These are phyloP conservation scores for Caryopteris hybrid DNA, from an alignment of 305 asterid species.

Conservation along the genomic window DNA sequence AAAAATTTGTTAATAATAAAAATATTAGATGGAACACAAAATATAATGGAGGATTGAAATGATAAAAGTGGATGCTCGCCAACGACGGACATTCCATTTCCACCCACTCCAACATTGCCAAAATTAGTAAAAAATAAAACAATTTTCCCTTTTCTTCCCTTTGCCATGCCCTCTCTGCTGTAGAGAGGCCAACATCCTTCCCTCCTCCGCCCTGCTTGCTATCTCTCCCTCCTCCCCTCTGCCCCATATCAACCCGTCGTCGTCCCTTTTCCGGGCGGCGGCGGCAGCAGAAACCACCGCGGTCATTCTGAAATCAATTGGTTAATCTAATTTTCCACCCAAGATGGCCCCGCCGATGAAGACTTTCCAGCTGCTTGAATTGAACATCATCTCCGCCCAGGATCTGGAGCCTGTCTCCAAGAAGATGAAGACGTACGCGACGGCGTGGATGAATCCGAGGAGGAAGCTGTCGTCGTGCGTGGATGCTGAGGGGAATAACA, in stretches of 20 bases:
- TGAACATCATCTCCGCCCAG: constrained; percentile 84
- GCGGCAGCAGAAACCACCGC: constrained; percentile 12
- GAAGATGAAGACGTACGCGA: constrained; percentile 82
- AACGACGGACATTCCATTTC: neutral
- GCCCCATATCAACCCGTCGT: constrained; percentile 29
- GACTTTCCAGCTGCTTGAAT: constrained; percentile 78
- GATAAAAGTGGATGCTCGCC: neutral
- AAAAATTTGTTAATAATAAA: neutral
- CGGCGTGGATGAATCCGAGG: constrained; percentile 68
- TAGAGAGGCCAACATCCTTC: constrained; percentile 17
- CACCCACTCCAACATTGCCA: neutral
- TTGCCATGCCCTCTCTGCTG: constrained; percentile 21
- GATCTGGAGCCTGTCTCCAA: constrained; percentile 69
- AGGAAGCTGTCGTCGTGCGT: constrained; percentile 68
- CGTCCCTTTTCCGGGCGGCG: constrained; percentile 43
- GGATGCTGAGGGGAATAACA: constrained; percentile 55
- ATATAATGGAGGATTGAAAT: too few species aligned
- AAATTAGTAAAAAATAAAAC: neutral
- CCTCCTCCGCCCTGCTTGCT: constrained; percentile 14
- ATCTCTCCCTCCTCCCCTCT: constrained; percentile 2
- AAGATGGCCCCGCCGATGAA: constrained; percentile 48
- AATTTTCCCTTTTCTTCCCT: constrained; percentile 6
- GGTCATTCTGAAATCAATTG: neutral
- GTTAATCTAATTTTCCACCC: neutral
- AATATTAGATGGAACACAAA: too few species aligned